These are phyloP conservation scores for Phialophora chinensis DNA, from an alignment of 2,329 filamentous ascomycete genomes.

Conservation along the genomic window DNA sequence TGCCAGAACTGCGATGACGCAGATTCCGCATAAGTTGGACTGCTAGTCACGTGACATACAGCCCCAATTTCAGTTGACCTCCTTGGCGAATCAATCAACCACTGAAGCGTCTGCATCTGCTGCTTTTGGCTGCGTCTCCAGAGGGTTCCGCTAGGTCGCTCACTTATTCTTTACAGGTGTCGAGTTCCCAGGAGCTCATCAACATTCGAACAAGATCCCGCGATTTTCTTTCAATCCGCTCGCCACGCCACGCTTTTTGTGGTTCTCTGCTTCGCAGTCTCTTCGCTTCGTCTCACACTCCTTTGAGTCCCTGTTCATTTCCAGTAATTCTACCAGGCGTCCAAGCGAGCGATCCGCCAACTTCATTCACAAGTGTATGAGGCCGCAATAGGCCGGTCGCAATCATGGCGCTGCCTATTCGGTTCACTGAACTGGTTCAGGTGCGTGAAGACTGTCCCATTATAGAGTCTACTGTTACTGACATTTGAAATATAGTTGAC, in stretches of 20 bases:
- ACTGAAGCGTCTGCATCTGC: background rate
- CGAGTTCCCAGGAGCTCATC: conserved; percentile 33
- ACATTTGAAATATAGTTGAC: conserved; percentile 57
- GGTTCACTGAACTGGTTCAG: conserved; percentile 90
- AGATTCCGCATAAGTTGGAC: background rate
- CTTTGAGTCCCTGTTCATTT: conserved; percentile 25
- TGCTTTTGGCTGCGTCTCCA: conserved; percentile 14
- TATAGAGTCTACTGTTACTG: conserved; percentile 32
- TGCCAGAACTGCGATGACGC: background rate
- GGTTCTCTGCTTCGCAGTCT: conserved; percentile 21
- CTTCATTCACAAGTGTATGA: conserved; percentile 35
- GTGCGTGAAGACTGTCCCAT: conserved; percentile 50
- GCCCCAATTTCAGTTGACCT: background rate
- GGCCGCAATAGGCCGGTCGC: conserved; percentile 43
- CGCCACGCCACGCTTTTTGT: conserved; percentile 23
- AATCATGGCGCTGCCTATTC: conserved; percentile 76
- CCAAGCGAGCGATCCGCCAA: conserved; percentile 21
- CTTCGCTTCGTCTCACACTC: conserved; percentile 32
- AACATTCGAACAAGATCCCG: conserved; percentile 24
- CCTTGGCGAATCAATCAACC: background rate
- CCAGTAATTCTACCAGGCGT: conserved; percentile 8
- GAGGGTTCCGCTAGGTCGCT: conserved; percentile 22
- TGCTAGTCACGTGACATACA: background rate
- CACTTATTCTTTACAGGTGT: conserved; percentile 31
- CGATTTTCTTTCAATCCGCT: conserved; percentile 18